These are phyloP conservation scores for Phytopythium delawarense DNA, from an alignment of 352 stramenopile species.

Conservation along the genomic window DNA sequence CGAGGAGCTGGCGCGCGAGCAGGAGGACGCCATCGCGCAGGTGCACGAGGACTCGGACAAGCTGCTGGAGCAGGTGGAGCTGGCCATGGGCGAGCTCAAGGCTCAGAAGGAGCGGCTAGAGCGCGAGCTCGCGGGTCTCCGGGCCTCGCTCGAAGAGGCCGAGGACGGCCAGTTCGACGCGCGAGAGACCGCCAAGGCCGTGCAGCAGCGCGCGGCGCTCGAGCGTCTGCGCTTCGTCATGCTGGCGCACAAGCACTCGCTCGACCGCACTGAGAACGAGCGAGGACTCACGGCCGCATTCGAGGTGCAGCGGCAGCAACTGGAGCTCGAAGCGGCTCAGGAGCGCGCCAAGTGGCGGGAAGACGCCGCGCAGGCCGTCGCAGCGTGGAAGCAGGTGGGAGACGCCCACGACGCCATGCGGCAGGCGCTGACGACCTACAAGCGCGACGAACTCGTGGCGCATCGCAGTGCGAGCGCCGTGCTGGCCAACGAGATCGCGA, in stretches of 20 bases:
- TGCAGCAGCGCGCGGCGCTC: constrained; percentile 56
- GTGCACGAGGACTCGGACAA: constrained; percentile 79
- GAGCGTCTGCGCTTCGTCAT: constrained; percentile 36
- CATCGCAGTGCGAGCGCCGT: constrained; percentile 69
- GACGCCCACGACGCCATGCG: constrained; percentile 53
- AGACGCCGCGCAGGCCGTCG: constrained; percentile 22
- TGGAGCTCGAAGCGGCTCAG: constrained; percentile 14
- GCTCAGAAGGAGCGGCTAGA: constrained; percentile 70
- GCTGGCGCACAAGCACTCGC: constrained; percentile 36
- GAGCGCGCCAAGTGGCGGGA: constrained; percentile 31
- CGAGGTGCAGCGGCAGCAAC: constrained; percentile 12
- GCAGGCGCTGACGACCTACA: constrained; percentile 76
- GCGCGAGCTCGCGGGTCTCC: constrained; percentile 40
- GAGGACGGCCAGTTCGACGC: constrained; percentile 73
- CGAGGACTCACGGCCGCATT: neutral
- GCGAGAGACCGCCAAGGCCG: constrained; percentile 47
- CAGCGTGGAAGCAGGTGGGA: constrained; percentile 31
- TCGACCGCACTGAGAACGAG: constrained; percentile 13
- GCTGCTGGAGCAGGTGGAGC: constrained; percentile 73
- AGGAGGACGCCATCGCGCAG: constrained; percentile 71
- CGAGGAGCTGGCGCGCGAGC: constrained; percentile 46
- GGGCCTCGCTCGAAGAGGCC: constrained; percentile 57
- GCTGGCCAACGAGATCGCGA: constrained; percentile 69
- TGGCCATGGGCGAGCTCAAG: constrained; percentile 65
- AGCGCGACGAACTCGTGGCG: constrained; percentile 70